Evolutionary conservation across 257 asterid species (phyloP).

Genomic region (Cordia subcordata): DNA sequence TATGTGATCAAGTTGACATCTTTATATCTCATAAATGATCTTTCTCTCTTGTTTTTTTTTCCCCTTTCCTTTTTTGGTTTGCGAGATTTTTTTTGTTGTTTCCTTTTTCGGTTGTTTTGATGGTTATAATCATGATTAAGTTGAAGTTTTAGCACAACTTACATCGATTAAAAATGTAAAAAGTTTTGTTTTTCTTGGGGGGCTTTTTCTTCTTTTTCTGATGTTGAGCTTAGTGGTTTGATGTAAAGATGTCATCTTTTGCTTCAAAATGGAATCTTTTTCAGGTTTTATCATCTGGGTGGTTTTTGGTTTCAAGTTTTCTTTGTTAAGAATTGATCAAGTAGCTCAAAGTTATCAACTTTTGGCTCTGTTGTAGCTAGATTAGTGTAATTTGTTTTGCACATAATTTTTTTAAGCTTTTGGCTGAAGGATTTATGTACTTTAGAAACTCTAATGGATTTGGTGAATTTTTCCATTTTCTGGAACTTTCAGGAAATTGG

Average conservation of each 20-base stretch:
- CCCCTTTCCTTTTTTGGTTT: background rate
- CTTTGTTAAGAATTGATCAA: background rate
- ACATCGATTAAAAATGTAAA: background rate
- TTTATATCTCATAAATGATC: no score
- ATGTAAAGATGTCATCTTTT: slow-evolving; percentile 11
- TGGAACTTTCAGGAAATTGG: slow-evolving; percentile 13
- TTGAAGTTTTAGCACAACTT: no score
- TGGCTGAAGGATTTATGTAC: background rate
- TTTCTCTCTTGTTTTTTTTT: no score
- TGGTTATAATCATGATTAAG: no score
- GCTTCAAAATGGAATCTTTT: slow-evolving; percentile 4
- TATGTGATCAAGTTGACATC: slow-evolving; percentile 19
- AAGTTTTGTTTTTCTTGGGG: no score
- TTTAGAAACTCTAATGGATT: slow-evolving; percentile 19
- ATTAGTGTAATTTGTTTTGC: background rate
- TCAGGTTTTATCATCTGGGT: background rate
- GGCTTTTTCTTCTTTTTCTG: no score
- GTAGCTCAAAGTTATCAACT: background rate
- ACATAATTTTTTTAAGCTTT: slow-evolving; percentile 1
- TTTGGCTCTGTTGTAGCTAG: background rate
- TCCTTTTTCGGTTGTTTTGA: no score
- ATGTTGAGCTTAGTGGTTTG: background rate
- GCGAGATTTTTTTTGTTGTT: background rate
- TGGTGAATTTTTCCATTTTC: slow-evolving; percentile 10
- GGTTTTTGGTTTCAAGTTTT: background rate